Base-by-base conservation (phyloP, 495 filamentous ascomycete species). In the Hypoxylon cercidicola region DNA sequence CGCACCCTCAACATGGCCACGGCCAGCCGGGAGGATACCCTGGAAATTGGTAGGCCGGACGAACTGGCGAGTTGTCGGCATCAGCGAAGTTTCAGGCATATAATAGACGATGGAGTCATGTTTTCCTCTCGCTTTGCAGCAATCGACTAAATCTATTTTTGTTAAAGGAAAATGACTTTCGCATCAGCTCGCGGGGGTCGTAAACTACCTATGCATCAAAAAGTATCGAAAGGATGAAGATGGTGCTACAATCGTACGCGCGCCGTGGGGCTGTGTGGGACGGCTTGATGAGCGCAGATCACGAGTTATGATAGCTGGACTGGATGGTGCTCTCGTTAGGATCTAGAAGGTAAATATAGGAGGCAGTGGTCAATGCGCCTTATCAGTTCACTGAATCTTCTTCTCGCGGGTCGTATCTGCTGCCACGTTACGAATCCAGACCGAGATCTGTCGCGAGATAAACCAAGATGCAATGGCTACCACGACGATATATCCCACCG, bases 401-500 rank as follows among this genome's bases (percentile, higher is more conserved):
- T 72, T 72, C 50, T 63, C 55, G 10, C 67, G 48, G 25, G 32
- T 40, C 57, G 51, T 45, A 47, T 63, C 61, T 49, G 28, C 19
- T 51, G 68, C 73, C 11, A 77, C 20, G 16, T 43, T 60, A 48
- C 53, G 53, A 30, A 84, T 43, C 72, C 74, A 73, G n/a, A 62
- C 57, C n/a, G 73, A 72, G 3, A 80, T 72, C 48, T 64, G 59
- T 52, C 70, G 66, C 12, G 79, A 74, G 4, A 81, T 41, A 60
- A 84, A 77, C 66, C 79, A 82, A 16, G 85, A 82, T 19, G 80
- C 51, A 41, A 81, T 64, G 9, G 83, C 82, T 58, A 93, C 82
- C 18, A 82, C 63, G 5, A 80, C 60, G 48, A 90, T 79, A 74
- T 88, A 91, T 20, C 68, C 73, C 25, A 82, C 84, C 11, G 89